Conservation (phyloP, 2,329 filamentous ascomycete genomes). For the Pseudocercospora vitis region DNA sequence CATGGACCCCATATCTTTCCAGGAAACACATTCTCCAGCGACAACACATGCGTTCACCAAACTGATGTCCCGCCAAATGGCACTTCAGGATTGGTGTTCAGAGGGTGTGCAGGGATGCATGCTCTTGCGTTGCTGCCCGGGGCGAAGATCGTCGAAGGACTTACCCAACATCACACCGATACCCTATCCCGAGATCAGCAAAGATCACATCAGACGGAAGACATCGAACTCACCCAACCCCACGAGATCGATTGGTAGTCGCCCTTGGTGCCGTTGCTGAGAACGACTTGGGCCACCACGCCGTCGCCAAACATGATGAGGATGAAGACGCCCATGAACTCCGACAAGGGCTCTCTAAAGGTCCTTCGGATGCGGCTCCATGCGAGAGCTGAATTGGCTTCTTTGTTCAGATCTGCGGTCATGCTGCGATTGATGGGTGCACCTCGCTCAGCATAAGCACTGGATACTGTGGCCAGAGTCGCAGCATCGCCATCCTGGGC, state of each 20-base stretch:
- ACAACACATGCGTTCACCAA: not conserved
- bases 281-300: slow-evolving; percentile 66
- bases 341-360: slow-evolving; percentile 62
- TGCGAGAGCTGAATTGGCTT: slow-evolving; percentile 39
- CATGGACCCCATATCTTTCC: slow-evolving; percentile 2
- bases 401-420: slow-evolving; percentile 31
- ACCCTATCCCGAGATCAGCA: slow-evolving; percentile 39
- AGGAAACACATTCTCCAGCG: not conserved
- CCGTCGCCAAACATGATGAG: slow-evolving; percentile 68
- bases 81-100: slow-evolving; percentile 2
- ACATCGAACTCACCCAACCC: slow-evolving; percentile 29
- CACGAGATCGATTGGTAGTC: slow-evolving; percentile 52
- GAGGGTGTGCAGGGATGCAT: not conserved
- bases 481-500: slow-evolving; percentile 8
- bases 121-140: slow-evolving; percentile 6
- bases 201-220: not conserved
- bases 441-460: slow-evolving; percentile 27
- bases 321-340: slow-evolving; percentile 66
- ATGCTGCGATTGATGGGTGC: slow-evolving; percentile 33
- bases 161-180: slow-evolving; percentile 67
- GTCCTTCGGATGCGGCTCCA: slow-evolving; percentile 58
- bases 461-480: slow-evolving; percentile 15
- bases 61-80: not conserved
- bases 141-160: not conserved
- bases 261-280: slow-evolving; percentile 54